These are phyloP conservation scores for Fusarium drepaniforme DNA, from an alignment of 2,329 filamentous ascomycete species.

Conservation along the genomic window DNA sequence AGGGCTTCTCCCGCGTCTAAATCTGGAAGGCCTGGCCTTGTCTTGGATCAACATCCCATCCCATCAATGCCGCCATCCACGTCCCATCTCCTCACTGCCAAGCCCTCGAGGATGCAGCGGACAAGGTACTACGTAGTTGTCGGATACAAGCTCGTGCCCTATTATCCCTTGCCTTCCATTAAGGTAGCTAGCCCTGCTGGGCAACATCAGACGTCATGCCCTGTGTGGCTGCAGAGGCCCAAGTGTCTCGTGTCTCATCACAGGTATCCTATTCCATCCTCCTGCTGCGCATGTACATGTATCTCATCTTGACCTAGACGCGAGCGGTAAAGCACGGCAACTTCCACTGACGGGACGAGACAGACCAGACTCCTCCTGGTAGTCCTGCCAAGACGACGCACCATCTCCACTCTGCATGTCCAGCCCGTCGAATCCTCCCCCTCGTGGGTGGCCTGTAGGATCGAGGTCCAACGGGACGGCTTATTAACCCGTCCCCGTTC, in stretches of 20 bases:
- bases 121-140: neutral
- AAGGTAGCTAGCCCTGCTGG: neutral
- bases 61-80: neutral
- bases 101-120: neutral
- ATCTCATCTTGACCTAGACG: neutral
- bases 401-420: neutral
- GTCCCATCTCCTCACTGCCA: neutral
- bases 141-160: neutral
- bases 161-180: neutral
- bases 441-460: neutral
- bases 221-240: neutral
- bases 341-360: conserved; percentile 5
- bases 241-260: conserved; percentile 6
- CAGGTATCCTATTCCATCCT: conserved; percentile 7
- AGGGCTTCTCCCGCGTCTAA: neutral
- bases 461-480: neutral
- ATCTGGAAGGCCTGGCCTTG: neutral
- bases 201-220: neutral
- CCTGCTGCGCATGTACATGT: neutral
- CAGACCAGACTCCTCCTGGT: neutral
- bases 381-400: conserved; percentile 9
- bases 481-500: neutral
- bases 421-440: neutral
- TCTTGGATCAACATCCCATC: neutral
- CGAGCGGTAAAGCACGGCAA: conserved; percentile 9